Evolutionary conservation across 2,329 filamentous ascomycete species (phyloP).

Genomic region (Chaetomiaceae sp.): DNA sequence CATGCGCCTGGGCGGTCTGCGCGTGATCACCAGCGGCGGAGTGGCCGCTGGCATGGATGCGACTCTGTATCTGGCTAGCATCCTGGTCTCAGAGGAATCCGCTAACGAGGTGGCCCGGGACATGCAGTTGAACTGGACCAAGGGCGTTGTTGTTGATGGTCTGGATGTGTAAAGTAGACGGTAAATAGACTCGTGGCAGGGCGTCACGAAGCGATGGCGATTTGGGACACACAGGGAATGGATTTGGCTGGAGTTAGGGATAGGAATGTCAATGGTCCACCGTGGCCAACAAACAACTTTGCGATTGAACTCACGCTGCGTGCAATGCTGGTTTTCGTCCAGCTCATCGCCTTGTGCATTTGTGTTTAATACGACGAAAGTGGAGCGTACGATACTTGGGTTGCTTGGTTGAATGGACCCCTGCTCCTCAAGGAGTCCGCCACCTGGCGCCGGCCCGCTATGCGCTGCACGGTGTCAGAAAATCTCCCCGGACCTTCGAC

Average conservation of each 20-base stretch:
- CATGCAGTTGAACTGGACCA: conserved; percentile 80
- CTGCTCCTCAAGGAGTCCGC: not conserved
- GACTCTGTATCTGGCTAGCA: conserved; percentile 75
- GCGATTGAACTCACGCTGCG: no score
- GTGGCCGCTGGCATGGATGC: conserved; percentile 77
- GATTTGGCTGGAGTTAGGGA: not conserved
- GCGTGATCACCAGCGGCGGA: conserved; percentile 76
- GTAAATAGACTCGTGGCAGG: conserved; percentile 10
- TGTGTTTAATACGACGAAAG: no score
- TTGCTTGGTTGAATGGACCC: not conserved
- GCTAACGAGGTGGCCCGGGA: conserved; percentile 68
- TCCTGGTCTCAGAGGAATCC: conserved; percentile 69
- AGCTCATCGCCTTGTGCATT: no score
- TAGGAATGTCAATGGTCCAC: not conserved
- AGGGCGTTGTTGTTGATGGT: conserved; percentile 77
- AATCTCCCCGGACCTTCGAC: conserved; percentile 12
- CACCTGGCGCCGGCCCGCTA: conserved; percentile 9
- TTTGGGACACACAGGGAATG: not conserved
- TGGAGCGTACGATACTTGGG: no score
- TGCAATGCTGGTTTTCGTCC: no score
- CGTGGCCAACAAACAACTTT: no score
- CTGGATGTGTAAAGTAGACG: conserved; percentile 61
- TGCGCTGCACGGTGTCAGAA: conserved; percentile 5
- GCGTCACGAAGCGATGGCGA: not conserved
- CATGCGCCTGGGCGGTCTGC: conserved; percentile 62